Conservation (phyloP, 1,284 basidiomycete genomes). For the Dichomitus squalens region DNA sequence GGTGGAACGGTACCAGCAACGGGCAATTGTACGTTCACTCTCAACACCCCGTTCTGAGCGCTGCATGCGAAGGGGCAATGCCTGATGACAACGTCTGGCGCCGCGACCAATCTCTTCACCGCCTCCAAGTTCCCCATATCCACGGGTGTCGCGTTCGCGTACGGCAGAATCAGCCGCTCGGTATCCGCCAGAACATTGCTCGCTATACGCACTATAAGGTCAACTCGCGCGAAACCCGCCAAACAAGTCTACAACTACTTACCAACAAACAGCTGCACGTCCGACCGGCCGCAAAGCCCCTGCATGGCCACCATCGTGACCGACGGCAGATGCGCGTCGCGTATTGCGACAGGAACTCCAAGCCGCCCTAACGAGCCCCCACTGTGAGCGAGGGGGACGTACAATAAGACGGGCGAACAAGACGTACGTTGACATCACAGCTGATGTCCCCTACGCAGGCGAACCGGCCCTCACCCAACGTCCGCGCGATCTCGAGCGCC, state of each 20-base stretch:
- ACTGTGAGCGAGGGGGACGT: neutral
- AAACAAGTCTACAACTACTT: slow-evolving; percentile 33
- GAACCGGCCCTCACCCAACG: slow-evolving; percentile 58
- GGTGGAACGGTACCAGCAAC: slow-evolving; percentile 81
- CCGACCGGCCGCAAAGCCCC: slow-evolving; percentile 60
- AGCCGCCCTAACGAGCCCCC: slow-evolving; percentile 62
- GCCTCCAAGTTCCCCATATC: slow-evolving; percentile 61
- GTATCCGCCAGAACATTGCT: slow-evolving; percentile 75
- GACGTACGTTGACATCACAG: slow-evolving; percentile 75
- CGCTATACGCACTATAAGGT: slow-evolving; percentile 45
- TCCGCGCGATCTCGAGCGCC: slow-evolving; percentile 52
- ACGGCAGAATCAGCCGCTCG: slow-evolving; percentile 50
- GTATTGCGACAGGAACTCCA: slow-evolving; percentile 77
- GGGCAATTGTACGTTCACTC: slow-evolving; percentile 59
- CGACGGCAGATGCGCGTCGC: slow-evolving; percentile 65
- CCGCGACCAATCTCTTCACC: slow-evolving; percentile 56
- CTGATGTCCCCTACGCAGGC: slow-evolving; percentile 83
- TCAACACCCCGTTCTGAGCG: neutral
- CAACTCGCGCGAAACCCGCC: slow-evolving; percentile 6
- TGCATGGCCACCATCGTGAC: slow-evolving; percentile 83
- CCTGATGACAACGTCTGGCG: slow-evolving; percentile 72
- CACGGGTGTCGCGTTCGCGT: slow-evolving; percentile 64
- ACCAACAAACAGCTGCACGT: slow-evolving; percentile 79
- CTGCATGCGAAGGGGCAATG: slow-evolving; percentile 33
- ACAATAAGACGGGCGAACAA: neutral